Evolutionary conservation across 2,329 filamentous ascomycete genomes (phyloP).

Genomic region (Massarina eburnea): DNA sequence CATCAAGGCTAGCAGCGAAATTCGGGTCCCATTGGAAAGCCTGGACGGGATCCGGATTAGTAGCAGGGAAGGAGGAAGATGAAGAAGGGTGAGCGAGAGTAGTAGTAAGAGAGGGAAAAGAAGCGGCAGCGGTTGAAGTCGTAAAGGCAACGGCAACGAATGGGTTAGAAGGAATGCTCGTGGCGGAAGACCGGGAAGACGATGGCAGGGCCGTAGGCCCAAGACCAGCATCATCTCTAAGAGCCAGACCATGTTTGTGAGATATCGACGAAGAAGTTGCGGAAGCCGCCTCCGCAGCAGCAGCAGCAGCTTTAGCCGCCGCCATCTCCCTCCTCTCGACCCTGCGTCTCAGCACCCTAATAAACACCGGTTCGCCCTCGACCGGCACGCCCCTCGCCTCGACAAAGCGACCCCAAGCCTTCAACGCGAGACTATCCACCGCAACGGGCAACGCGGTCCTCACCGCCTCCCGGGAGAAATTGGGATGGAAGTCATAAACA

Average conservation of each 20-base stretch:
- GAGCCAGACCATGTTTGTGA: background rate
- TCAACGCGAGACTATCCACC: slow-evolving; percentile 46
- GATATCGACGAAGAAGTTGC: background rate
- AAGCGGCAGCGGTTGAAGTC: too few species aligned
- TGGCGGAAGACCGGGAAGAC: too few species aligned
- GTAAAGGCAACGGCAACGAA: too few species aligned
- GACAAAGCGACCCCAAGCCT: slow-evolving; percentile 46
- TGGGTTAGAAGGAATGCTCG: too few species aligned
- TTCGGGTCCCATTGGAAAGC: slow-evolving; percentile 18
- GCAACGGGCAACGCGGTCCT: slow-evolving; percentile 47
- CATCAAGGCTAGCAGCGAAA: slow-evolving; percentile 12
- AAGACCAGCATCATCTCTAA: too few species aligned
- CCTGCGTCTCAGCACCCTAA: slow-evolving; percentile 20
- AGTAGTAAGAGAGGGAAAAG: background rate
- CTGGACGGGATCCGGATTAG: slow-evolving; percentile 1
- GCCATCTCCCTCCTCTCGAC: slow-evolving; percentile 2
- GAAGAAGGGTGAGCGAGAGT: background rate
- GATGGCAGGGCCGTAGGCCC: too few species aligned
- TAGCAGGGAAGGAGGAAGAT: background rate
- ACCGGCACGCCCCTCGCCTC: slow-evolving; percentile 9
- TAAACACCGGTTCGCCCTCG: slow-evolving; percentile 22
- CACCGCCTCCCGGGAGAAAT: slow-evolving; percentile 39
- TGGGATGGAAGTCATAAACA: slow-evolving; percentile 47
- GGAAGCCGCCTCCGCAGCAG: background rate
- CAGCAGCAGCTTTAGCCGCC: background rate